Conservation (phyloP, 78 protist genomes). For the Dictyostelium brefeldianum region DNA sequence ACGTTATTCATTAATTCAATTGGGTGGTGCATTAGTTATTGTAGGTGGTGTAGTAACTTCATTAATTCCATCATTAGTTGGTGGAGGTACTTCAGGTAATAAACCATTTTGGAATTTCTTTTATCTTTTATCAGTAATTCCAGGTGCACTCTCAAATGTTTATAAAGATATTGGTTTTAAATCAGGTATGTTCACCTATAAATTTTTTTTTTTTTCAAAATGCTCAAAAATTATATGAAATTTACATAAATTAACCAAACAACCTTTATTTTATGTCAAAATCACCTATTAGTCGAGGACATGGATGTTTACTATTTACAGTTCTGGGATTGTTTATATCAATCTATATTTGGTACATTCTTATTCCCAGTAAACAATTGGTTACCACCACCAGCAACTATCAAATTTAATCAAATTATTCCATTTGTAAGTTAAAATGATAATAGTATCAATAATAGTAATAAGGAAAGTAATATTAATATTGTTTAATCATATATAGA, state of each 20-base stretch:
- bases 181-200: neutral
- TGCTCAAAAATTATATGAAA: no score
- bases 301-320: slow-evolving; percentile 68
- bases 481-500: neutral
- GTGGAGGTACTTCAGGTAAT: slow-evolving; percentile 27
- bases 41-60: slow-evolving; percentile 57
- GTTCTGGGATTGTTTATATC: slow-evolving; percentile 46
- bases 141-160: slow-evolving; percentile 56
- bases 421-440: slow-evolving; percentile 27
- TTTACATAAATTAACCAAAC: neutral
- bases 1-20: slow-evolving; percentile 47
- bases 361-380: slow-evolving; percentile 55
- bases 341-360: slow-evolving; percentile 42
- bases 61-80: slow-evolving; percentile 45
- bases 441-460: no score
- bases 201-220: no score
- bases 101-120: slow-evolving; percentile 69
- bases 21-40: slow-evolving; percentile 59
- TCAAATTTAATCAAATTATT: slow-evolving; percentile 20
- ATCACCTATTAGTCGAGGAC: slow-evolving; percentile 32
- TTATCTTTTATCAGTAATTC: slow-evolving; percentile 54
- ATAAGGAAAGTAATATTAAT: no score
- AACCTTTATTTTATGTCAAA: no score
- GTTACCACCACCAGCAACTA: slow-evolving; percentile 41
- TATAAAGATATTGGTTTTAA: slow-evolving; percentile 73